A percentile compares a stretch with the other conserved stretches of the same genome.
phyloP scores from a whole-genome alignment of 2,329 filamentous ascomycete genomes.

The Corinectria fuckeliana region DNA sequence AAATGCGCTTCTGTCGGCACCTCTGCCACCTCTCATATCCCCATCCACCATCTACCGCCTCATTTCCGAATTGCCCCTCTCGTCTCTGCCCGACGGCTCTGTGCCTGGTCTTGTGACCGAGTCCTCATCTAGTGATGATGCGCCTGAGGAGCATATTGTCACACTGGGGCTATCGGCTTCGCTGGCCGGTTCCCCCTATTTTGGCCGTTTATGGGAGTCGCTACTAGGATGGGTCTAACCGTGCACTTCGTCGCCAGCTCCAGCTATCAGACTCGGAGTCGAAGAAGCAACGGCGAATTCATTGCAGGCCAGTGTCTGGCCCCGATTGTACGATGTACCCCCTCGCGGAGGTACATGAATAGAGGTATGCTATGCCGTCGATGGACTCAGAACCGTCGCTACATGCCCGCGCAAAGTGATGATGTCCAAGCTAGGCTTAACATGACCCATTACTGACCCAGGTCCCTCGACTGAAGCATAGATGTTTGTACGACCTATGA shows the following conservation, averaged over 20 bases:
- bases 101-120: conserved; percentile 15
- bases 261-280: neutral
- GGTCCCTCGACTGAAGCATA: conserved; percentile 2
- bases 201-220: neutral
- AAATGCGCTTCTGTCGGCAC: conserved; percentile 16
- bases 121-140: conserved; percentile 22
- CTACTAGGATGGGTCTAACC: neutral
- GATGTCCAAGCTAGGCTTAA: neutral
- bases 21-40: conserved; percentile 20
- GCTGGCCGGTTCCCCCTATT: neutral
- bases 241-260: neutral
- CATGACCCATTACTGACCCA: conserved; percentile 1
- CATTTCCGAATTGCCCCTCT: conserved; percentile 17
- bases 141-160: conserved; percentile 23
- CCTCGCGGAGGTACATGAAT: neutral
- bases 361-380: neutral
- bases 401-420: conserved; percentile 1
- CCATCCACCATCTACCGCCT: conserved; percentile 31
- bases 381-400: neutral
- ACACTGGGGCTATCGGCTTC: conserved; percentile 21
- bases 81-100: conserved; percentile 12
- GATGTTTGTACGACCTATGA: conserved; percentile 11
- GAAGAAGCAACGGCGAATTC: conserved; percentile 4
- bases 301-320: neutral
- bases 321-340: neutral